phyloP scores from a whole-genome alignment of 768 basidiomycete genomes.

The Boletellus emodensis region DNA sequence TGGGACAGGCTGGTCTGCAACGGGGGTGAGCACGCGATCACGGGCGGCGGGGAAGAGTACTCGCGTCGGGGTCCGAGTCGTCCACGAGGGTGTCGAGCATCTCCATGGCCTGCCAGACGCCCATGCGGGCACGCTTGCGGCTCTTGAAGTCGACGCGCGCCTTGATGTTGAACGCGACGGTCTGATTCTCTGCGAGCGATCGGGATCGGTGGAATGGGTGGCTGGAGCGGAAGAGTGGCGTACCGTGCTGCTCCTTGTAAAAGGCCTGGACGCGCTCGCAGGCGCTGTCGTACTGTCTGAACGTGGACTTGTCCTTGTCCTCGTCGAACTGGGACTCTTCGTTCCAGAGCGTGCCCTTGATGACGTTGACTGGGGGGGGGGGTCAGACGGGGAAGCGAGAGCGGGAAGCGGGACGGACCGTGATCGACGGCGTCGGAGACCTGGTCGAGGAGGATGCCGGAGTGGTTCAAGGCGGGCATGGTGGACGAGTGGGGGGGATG shows the following conservation, averaged over 20 bases:
- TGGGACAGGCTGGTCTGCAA: conserved; percentile 70
- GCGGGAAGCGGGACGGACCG: conserved; percentile 30
- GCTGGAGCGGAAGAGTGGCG: neutral
- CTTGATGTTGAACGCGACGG: conserved; percentile 77
- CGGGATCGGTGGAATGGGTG: neutral
- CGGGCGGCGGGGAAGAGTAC: neutral
- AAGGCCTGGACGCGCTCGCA: conserved; percentile 76
- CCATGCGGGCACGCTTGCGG: conserved; percentile 68
- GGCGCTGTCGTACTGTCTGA: conserved; percentile 71
- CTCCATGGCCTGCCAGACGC: conserved; percentile 84
- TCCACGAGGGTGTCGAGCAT: conserved; percentile 84
- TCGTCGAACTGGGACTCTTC: conserved; percentile 54
- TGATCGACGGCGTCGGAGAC: conserved; percentile 48
- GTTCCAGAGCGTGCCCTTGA: conserved; percentile 61
- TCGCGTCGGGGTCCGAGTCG: conserved; percentile 86
- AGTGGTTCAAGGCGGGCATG: conserved; percentile 27
- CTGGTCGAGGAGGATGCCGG: conserved; percentile 36
- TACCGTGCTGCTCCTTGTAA: conserved; percentile 77
- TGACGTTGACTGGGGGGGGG: conserved; percentile 54
- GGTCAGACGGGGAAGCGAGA: neutral
- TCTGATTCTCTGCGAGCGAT: conserved; percentile 67
- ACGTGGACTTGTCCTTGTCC: conserved; percentile 58
- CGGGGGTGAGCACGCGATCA: conserved; percentile 7
- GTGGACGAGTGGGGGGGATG: neutral
- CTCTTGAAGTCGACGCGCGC: conserved; percentile 72